phyloP scores from a whole-genome alignment of 805 yeast genomes.

The Candida incommunis region DNA sequence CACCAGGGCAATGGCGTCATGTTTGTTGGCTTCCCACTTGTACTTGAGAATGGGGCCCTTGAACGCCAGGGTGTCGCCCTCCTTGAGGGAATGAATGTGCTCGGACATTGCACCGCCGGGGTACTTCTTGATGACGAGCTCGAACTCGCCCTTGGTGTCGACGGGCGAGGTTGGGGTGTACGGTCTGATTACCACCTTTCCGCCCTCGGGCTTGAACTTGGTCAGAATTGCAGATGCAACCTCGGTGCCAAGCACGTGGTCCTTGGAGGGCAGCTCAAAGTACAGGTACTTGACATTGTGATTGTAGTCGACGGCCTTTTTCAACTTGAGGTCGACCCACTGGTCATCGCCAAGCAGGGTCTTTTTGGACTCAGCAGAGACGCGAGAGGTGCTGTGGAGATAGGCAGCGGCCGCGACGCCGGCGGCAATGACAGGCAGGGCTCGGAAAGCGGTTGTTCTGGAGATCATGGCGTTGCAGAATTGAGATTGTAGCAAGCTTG shows the following conservation, averaged over 20 bases:
- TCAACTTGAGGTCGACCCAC: constrained; percentile 18
- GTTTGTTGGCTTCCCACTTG: constrained; percentile 80
- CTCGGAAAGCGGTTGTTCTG: neutral
- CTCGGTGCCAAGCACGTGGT: constrained; percentile 59
- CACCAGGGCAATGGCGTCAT: constrained; percentile 61
- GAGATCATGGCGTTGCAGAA: neutral
- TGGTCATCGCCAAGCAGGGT: constrained; percentile 15
- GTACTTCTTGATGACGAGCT: constrained; percentile 73
- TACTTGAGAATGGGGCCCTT: constrained; percentile 91
- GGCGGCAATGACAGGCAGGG: constrained; percentile 26
- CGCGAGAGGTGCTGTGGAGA: constrained; percentile 17
- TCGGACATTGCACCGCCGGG: constrained; percentile 71
- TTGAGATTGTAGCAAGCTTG: neutral
- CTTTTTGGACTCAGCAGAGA: constrained; percentile 14
- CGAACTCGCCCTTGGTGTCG: constrained; percentile 57
- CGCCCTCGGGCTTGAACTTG: constrained; percentile 72
- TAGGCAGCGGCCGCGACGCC: constrained; percentile 32
- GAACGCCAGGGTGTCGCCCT: constrained; percentile 71
- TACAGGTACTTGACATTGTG: constrained; percentile 44
- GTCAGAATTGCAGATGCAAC: constrained; percentile 72
- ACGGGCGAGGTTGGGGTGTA: constrained; percentile 71
- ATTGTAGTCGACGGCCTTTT: constrained; percentile 11
- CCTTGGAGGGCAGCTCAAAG: constrained; percentile 48
- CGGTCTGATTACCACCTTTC: constrained; percentile 56
- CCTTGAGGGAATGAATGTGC: constrained; percentile 57